These are phyloP conservation scores for Fusarium sp. DNA, from an alignment of 2,329 filamentous ascomycete genomes.

Conservation along the genomic window DNA sequence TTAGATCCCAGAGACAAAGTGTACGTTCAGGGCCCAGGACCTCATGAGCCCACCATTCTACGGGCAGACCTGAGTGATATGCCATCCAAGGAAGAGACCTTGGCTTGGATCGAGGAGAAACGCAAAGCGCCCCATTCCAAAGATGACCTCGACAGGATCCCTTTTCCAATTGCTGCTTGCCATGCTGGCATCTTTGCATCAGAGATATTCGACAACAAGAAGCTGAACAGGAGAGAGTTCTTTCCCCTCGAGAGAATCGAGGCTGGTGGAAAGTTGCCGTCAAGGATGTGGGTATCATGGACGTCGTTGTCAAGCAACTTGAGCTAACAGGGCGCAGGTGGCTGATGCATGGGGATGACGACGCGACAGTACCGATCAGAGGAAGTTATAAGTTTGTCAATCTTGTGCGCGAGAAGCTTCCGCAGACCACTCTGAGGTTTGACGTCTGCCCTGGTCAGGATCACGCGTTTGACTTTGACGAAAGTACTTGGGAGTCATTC, in stretches of 20 bases:
- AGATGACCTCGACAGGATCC: conserved; percentile 22
- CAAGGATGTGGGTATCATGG: conserved; percentile 21
- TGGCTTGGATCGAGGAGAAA: conserved; percentile 36
- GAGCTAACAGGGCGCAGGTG: conserved; percentile 16
- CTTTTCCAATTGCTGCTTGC: conserved; percentile 14
- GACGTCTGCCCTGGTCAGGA: conserved; percentile 33
- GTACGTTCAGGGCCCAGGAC: conserved; percentile 15
- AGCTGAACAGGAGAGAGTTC: conserved; percentile 5
- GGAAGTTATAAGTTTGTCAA: conserved; percentile 22
- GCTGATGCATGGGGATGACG: conserved; percentile 41
- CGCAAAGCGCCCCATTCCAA: conserved; percentile 2
- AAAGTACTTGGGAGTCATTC: conserved; percentile 30
- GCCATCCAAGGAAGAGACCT: conserved; percentile 13
- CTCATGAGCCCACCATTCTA: conserved; percentile 21
- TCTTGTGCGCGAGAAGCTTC: conserved; percentile 9
- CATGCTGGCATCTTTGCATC: conserved; percentile 33
- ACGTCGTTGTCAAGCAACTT: fast-evolving
- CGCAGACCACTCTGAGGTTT: conserved; percentile 20
- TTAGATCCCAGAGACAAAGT: conserved; percentile 37
- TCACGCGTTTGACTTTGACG: conserved; percentile 40
- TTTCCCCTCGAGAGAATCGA: conserved; percentile 32
- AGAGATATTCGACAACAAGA: conserved; percentile 27
- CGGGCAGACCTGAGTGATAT: conserved; percentile 22
- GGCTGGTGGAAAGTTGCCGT: conserved; percentile 25
- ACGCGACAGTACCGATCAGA: conserved; percentile 17